phyloP scores from a whole-genome alignment of 768 basidiomycete genomes.

The Pleurotus citrinopileatus region DNA sequence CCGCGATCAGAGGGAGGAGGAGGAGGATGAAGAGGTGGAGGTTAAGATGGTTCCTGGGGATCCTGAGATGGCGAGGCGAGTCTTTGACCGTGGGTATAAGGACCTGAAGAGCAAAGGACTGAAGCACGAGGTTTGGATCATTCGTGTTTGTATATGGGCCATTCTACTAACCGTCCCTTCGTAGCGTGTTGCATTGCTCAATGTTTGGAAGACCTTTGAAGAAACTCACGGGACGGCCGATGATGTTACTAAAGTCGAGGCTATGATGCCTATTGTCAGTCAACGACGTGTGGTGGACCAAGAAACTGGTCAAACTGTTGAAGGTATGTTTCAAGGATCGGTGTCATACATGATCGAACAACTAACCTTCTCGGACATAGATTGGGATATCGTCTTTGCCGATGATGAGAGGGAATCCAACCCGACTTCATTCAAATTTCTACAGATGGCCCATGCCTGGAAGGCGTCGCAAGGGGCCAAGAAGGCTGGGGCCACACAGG shows the following conservation, averaged over 20 bases:
- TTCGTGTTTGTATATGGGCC: background rate
- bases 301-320: slow-evolving; percentile 82
- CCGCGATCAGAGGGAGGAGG: slow-evolving; percentile 65
- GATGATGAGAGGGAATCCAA: slow-evolving; percentile 96
- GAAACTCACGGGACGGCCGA: slow-evolving; percentile 70
- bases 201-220: slow-evolving; percentile 96
- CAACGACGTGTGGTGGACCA: slow-evolving; percentile 81
- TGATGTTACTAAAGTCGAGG: slow-evolving; percentile 79
- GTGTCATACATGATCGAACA: background rate
- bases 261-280: slow-evolving; percentile 90
- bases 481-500: slow-evolving; percentile 27
- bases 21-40: slow-evolving; percentile 66
- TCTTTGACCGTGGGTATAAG: slow-evolving; percentile 87
- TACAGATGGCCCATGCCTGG: slow-evolving; percentile 95
- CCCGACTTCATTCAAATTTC: slow-evolving; percentile 91
- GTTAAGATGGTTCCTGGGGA: slow-evolving; percentile 73
- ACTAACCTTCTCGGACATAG: slow-evolving; percentile 34
- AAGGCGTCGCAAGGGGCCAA: slow-evolving; percentile 51
- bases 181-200: slow-evolving; percentile 87
- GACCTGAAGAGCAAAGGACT: slow-evolving; percentile 78
- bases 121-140: slow-evolving; percentile 77
- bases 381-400: slow-evolving; percentile 93
- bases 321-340: slow-evolving; percentile 50
- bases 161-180: slow-evolving; percentile 2
- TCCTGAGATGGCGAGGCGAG: slow-evolving; percentile 60